Evolutionary conservation across 345 rosid species (phyloP).

Genomic region (Eucalyptus dawsonii): DNA sequence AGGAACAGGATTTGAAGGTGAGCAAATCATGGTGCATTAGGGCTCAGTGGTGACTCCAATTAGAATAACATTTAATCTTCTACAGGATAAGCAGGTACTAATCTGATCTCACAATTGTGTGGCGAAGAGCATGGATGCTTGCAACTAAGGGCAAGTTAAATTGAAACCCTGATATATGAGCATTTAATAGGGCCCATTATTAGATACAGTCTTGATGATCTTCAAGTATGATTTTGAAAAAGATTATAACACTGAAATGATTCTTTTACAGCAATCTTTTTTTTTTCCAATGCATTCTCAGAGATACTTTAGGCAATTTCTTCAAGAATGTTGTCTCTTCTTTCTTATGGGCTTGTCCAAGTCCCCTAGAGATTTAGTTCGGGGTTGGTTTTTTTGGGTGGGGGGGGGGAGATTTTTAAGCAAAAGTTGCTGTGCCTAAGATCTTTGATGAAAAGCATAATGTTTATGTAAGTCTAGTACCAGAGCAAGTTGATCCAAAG

Average conservation of each 20-base stretch:
- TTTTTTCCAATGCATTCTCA: neutral
- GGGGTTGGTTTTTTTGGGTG: neutral
- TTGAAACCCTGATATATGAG: neutral
- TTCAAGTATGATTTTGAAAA: neutral
- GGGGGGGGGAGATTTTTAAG: neutral
- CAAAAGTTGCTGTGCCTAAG: neutral
- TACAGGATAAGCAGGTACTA: neutral
- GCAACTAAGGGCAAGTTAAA: neutral
- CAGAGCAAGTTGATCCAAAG: neutral
- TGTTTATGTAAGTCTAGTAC: neutral
- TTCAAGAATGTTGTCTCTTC: neutral
- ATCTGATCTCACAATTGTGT: neutral
- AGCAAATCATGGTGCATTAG: neutral
- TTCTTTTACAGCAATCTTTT: neutral
- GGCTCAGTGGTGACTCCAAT: neutral
- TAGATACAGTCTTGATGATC: neutral
- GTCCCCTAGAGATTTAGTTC: neutral
- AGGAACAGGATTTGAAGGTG: neutral
- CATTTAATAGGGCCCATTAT: neutral
- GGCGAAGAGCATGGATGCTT: neutral
- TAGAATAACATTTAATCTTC: neutral
- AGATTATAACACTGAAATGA: neutral
- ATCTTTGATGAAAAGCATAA: neutral
- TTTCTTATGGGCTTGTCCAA: neutral
- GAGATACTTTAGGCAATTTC: neutral